Evolutionary conservation across 805 yeast species (phyloP).

Genomic region (Candida germanica): DNA sequence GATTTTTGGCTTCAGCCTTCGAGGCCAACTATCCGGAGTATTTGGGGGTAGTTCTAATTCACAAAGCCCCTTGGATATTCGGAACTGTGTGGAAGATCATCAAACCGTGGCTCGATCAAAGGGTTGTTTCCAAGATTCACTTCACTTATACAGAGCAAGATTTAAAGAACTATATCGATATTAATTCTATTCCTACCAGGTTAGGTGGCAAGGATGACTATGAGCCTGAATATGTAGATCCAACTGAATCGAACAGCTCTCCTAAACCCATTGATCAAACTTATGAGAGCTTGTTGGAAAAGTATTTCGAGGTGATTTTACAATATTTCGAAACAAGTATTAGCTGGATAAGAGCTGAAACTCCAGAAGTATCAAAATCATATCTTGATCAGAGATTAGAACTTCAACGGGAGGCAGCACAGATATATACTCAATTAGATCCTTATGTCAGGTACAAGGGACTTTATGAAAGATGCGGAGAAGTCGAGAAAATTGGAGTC

Average conservation of each 20-base stretch:
- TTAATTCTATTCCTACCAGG: constrained; percentile 55
- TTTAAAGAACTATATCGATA: constrained; percentile 55
- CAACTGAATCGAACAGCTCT: constrained; percentile 51
- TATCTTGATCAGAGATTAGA: constrained; percentile 50
- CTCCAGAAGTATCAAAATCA: constrained; percentile 42
- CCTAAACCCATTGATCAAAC: constrained; percentile 22
- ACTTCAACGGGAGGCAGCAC: constrained; percentile 50
- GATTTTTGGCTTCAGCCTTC: constrained; percentile 77
- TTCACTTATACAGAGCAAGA: constrained; percentile 72
- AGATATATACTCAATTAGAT: constrained; percentile 66
- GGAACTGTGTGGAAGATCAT: constrained; percentile 81
- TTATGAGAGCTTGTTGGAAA: constrained; percentile 39
- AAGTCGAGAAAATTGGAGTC: constrained; percentile 8
- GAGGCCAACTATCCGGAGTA: constrained; percentile 96
- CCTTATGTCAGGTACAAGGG: constrained; percentile 77
- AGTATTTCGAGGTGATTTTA: constrained; percentile 22
- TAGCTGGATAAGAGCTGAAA: constrained; percentile 66
- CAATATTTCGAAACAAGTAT: constrained; percentile 61
- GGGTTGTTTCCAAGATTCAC: constrained; percentile 80
- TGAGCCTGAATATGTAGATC: constrained; percentile 52
- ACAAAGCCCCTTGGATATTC: constrained; percentile 94
- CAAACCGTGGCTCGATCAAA: constrained; percentile 91
- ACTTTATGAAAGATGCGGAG: constrained; percentile 68
- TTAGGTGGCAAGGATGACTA: constrained; percentile 69
- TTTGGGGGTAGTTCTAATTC: constrained; percentile 75